Evolutionary conservation across 1,284 basidiomycete species (phyloP).

Genomic region (Austroboletus niveus): DNA sequence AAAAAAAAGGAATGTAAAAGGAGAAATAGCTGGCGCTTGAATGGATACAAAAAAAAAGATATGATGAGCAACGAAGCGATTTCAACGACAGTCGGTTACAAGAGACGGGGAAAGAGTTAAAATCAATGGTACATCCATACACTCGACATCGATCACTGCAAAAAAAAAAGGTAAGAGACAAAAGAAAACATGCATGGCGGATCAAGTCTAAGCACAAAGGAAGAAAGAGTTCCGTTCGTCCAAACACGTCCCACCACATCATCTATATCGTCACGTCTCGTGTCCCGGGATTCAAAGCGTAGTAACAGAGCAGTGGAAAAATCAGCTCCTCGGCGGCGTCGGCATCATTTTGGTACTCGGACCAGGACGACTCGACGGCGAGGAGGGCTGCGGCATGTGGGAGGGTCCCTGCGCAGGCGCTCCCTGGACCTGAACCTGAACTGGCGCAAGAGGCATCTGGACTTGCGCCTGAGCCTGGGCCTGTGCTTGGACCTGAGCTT

Average conservation of each 20-base stretch:
- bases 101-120: not conserved
- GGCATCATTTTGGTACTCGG: slow-evolving; percentile 19
- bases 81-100: slow-evolving; percentile 2
- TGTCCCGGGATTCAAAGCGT: slow-evolving; percentile 2
- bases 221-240: slow-evolving; percentile 27
- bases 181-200: slow-evolving; percentile 5
- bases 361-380: slow-evolving; percentile 22
- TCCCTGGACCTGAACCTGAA: slow-evolving; percentile 18
- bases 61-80: not conserved
- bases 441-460: slow-evolving; percentile 9
- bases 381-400: slow-evolving; percentile 16
- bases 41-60: slow-evolving; percentile 8
- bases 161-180: not conserved
- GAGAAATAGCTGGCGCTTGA: slow-evolving; percentile 4
- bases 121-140: slow-evolving; percentile 14
- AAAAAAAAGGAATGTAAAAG: slow-evolving; percentile 15
- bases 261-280: slow-evolving; percentile 15
- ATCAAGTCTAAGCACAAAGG: not conserved
- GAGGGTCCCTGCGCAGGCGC: slow-evolving; percentile 12
- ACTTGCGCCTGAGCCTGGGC: slow-evolving; percentile 19
- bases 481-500: slow-evolving; percentile 32
- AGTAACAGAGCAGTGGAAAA: not conserved
- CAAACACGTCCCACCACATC: slow-evolving; percentile 8
- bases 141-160: not conserved
- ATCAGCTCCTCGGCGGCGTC: slow-evolving; percentile 23